phyloP scores from a whole-genome alignment of 2,329 filamentous ascomycete species.

The Fusarium sp. region DNA sequence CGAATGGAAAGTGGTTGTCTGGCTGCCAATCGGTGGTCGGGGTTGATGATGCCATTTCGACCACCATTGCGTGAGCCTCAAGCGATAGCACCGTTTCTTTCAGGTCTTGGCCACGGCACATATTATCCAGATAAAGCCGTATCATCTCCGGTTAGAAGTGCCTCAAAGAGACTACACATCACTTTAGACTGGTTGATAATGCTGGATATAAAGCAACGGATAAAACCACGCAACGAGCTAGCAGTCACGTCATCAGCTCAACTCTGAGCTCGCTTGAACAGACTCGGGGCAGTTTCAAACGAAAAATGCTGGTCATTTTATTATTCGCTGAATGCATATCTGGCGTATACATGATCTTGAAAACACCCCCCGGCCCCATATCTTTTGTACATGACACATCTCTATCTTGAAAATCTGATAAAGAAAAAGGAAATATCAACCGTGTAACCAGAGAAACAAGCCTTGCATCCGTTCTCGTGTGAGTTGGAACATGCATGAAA shows the following conservation, averaged over 20 bases:
- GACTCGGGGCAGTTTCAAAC: neutral
- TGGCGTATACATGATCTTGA: neutral
- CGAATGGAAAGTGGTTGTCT: neutral
- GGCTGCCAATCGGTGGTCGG: neutral
- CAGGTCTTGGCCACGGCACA: neutral
- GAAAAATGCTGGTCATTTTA: neutral
- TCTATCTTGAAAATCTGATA: neutral
- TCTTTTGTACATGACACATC: neutral
- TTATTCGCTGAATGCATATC: neutral
- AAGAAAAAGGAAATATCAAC: neutral
- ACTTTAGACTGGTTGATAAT: neutral
- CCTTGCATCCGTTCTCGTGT: neutral
- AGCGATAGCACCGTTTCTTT: neutral
- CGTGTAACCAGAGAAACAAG: neutral
- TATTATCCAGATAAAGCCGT: neutral
- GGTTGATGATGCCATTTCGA: slow-evolving; percentile 14
- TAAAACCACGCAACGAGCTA: neutral
- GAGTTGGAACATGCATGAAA: neutral
- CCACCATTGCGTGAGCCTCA: neutral
- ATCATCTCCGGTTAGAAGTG: neutral
- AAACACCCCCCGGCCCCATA: neutral
- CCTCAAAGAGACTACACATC: neutral
- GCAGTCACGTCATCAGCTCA: neutral
- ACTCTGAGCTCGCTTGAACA: neutral
- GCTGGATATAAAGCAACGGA: neutral